phyloP scores from a whole-genome alignment of 2,329 filamentous ascomycete species.

The Podosphaera leucotricha region DNA sequence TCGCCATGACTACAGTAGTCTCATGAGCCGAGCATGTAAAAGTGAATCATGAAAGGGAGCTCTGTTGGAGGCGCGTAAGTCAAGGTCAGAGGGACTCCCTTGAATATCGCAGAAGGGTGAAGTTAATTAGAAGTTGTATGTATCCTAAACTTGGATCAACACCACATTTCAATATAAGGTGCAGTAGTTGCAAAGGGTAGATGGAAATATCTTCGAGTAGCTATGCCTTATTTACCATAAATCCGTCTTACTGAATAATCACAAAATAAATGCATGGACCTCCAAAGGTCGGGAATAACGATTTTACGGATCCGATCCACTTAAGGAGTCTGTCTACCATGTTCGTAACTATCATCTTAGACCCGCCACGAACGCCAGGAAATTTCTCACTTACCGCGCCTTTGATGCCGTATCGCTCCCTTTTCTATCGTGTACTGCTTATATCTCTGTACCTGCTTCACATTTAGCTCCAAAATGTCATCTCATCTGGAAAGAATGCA shows the following conservation, averaged over 20 bases:
- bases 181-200: background rate
- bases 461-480: constrained; percentile 24
- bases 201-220: background rate
- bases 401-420: background rate
- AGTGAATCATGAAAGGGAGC: background rate
- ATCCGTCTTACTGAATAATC: no score
- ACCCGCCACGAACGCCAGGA: no score
- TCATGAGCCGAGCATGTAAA: background rate
- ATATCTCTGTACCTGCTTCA: background rate
- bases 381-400: background rate
- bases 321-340: no score
- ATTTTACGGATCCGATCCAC: no score
- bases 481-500: constrained; percentile 40
- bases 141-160: background rate
- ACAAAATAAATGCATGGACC: no score
- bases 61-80: background rate
- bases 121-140: background rate
- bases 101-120: background rate
- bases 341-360: no score
- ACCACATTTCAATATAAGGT: background rate
- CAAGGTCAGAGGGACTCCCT: background rate
- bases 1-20: constrained; percentile 26
- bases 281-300: no score
- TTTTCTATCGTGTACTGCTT: background rate
- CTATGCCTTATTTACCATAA: background rate